Evolutionary conservation across 306 rosid genomes (phyloP), one percentile per base, ranked within the genome.

Genomic region (Begonia peltatifolia): DNA sequence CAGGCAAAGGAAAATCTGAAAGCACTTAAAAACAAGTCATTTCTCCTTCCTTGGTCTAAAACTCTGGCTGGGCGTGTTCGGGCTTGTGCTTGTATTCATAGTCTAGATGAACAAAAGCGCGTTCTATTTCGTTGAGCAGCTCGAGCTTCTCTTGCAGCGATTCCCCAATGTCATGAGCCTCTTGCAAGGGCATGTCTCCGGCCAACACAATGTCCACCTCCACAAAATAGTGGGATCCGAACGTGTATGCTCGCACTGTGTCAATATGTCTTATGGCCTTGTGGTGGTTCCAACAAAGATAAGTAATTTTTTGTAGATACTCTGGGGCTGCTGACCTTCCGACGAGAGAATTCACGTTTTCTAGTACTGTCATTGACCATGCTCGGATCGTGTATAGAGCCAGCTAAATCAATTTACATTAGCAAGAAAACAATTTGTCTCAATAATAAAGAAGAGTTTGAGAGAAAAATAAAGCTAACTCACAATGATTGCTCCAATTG

Each of bases 401-500:
- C 60, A 79, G 64, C 86, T 79, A 72, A 61, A 58, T 11, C 12
- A 6, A 30, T 30, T 30, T 2, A 30, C 38, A 6, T 30, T 5
- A 44, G 38, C 5, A 44, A 10, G 4, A 10, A 10, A 10, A 44
- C 1, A 14, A 44, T 3, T 10, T 7, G 38, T 6, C 38, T 30
- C 0, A 0, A 5, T 4, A 30, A 6, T 3, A 30, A 5, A 6
- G 0, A 60, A 60, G 15, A 12, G 52, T 38, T 16, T 18, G 59
- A 58, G 63, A 23, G 14, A 52, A 30, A 68, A 56, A 65, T 53
- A 53, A 22, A 64, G 30, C 54, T 43, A 59, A 54, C 95, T 81
- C 67, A 92, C 99, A 75, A 92, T 81, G 65, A 92, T 79, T 36
- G 99, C 99, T 62, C 99, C 99, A 46, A 86, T 80, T 13, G 99